Conservation (phyloP, 192 early-diverging fungal genomes). For the Coemansia sp. region DNA sequence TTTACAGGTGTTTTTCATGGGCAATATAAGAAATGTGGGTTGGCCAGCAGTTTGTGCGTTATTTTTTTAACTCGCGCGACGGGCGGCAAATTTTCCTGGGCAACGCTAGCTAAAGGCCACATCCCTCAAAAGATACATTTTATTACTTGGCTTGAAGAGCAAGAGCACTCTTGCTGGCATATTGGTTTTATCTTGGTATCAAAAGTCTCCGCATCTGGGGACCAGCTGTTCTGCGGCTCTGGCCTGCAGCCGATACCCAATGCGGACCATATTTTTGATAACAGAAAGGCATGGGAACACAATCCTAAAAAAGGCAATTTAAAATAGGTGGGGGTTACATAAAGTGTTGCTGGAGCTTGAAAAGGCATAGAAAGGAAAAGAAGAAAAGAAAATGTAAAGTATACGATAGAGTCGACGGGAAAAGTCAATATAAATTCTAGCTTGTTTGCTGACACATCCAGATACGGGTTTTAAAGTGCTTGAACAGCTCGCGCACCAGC, state of each 20-base stretch:
- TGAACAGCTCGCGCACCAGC: constrained; percentile 93
- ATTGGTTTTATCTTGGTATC: neutral
- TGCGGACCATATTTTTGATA: too few relatives aligned
- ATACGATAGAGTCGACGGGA: neutral
- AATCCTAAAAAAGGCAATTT: neutral
- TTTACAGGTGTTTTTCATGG: neutral
- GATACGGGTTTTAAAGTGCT: constrained; percentile 97
- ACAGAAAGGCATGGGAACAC: too few relatives aligned
- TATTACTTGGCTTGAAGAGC: too few relatives aligned
- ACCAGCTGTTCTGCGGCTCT: too few relatives aligned
- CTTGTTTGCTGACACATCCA: constrained; percentile 76
- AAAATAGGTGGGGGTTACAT: neutral
- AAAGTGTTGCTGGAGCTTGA: neutral
- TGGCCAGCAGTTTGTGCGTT: constrained; percentile 4
- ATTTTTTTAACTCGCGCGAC: constrained; percentile 2
- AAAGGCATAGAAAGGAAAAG: neutral
- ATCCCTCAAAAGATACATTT: too few relatives aligned
- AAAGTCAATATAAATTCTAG: constrained; percentile 14
- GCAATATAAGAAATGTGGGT: neutral
- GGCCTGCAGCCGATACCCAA: too few relatives aligned
- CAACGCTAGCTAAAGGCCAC: neutral
- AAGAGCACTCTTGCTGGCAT: neutral
- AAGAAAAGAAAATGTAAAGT: constrained; percentile 3
- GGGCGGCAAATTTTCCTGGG: neutral
- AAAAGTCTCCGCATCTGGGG: neutral